A percentile compares a stretch with the other conserved stretches of the same genome.
These are phyloP conservation scores for Picea mariana DNA, from an alignment of 83 land plant species.

Conservation along the genomic window DNA sequence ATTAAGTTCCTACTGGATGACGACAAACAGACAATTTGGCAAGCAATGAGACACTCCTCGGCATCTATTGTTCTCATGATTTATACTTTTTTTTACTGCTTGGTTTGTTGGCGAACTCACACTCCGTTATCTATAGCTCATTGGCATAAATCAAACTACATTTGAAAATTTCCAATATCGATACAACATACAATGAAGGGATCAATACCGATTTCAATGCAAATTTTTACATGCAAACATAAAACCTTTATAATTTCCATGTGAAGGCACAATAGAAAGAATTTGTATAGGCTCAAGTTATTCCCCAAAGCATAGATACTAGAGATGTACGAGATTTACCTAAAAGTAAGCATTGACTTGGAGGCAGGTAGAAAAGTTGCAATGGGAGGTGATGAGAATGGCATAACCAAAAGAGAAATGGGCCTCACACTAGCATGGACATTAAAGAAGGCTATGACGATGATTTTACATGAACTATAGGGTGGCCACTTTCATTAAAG, in stretches of 20 bases:
- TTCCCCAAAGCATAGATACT: conserved; percentile 7
- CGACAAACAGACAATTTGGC: conserved; percentile 72
- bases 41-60: conserved; percentile 80
- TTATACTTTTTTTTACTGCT: conserved; percentile 72
- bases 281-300: conserved; percentile 19
- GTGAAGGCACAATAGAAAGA: conserved; percentile 54
- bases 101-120: conserved; percentile 99
- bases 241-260: conserved; percentile 58
- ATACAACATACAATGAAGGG: conserved; percentile 60
- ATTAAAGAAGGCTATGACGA: conserved; percentile 36
- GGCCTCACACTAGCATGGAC: conserved; percentile 24
- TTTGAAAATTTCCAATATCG: conserved; percentile 78
- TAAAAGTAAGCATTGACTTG: conserved; percentile 52
- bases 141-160: conserved; percentile 86
- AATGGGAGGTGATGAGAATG: conserved; percentile 40
- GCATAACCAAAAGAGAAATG: conserved; percentile 36
- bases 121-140: conserved; percentile 88
- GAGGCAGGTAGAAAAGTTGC: conserved; percentile 48
- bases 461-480: conserved; percentile 41
- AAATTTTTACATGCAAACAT: conserved; percentile 40
- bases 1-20: conserved; percentile 86
- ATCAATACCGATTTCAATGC: conserved; percentile 33
- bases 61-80: conserved; percentile 81
- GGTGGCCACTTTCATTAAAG: conserved; percentile 35
- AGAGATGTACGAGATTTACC: conserved; percentile 30